Base-by-base conservation (phyloP, 129 eudicot species). In the Helianthus tuberosus region DNA sequence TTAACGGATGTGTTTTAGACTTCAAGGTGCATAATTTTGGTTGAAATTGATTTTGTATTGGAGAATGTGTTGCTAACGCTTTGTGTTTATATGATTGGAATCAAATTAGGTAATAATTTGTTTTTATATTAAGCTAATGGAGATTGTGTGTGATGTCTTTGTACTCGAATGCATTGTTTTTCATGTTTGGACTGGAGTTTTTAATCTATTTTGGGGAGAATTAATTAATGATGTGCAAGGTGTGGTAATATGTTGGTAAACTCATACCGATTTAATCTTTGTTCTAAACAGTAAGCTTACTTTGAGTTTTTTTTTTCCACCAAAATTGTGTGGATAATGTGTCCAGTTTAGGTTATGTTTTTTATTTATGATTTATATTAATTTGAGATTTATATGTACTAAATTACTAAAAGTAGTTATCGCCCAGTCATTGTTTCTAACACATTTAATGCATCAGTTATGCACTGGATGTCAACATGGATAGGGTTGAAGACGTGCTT, bases 401-500 rank as follows among this genome's bases (percentile, higher is more conserved):
- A 39, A 39, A 39, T 39, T 39, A 39, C 46, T 5, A 1, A 39
- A 39, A 5, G 46, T 39, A 39, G 46, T 39, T 39, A 39, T 39
- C 46, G 46, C 46, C 46, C 7, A 39, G 8, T 54, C 61, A 54
- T 8, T 6, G 46, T 39, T 39, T 39, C 8, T 39, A 39, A 39
- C 46, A 5, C 46, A 6, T 8, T 5, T 39, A 39, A 39, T 68
- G 61, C 72, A 49, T 14, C 89, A 93, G 98, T 79, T 93, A 93
- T 79, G 96, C 81, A 9, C 74, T 93, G 85, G 98, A 93, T 84
- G 79, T 93, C 67, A 88, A 88, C 82, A 54, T 88, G 83, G 96
- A 93, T 71, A 93, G 86, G 86, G 96, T 66, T 64, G 96, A 93
- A 84, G 96, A 87, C 61, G 95, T 93, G 17, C 75, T 93, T 75